Percentiles rank a stretch among this genome's conserved stretches.
These are phyloP conservation scores for Mycena leptocephala DNA, from an alignment of 768 basidiomycete genomes.

Conservation along the genomic window DNA sequence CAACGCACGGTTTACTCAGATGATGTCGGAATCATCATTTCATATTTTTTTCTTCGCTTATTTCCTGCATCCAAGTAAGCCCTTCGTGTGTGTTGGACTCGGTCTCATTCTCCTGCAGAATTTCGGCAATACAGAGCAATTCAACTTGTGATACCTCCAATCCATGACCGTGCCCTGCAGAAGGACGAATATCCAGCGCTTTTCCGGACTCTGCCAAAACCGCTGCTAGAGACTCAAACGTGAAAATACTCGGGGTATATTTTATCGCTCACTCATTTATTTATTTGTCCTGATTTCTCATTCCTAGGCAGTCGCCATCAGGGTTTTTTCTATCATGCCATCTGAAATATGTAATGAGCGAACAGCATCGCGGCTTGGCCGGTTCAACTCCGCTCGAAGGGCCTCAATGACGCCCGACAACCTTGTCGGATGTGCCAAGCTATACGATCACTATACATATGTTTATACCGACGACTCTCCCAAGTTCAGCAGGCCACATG, in stretches of 20 bases:
- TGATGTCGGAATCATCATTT: constrained; percentile 48
- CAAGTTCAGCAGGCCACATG: too few species aligned
- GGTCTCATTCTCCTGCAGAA: neutral
- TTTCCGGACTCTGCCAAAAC: too few species aligned
- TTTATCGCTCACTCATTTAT: neutral
- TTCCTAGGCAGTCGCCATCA: constrained; percentile 35
- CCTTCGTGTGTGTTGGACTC: neutral
- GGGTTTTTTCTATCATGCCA: constrained; percentile 44
- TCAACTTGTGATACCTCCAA: neutral
- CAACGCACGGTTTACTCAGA: too few species aligned
- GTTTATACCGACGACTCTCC: too few species aligned
- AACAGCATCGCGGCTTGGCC: constrained; percentile 35
- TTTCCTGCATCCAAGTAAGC: constrained; percentile 46
- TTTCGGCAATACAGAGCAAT: neutral
- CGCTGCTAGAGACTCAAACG: constrained; percentile 43
- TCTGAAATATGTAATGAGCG: constrained; percentile 48
- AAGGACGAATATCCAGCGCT: too few species aligned
- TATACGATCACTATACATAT: constrained; percentile 34
- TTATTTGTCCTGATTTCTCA: neutral
- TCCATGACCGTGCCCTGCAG: too few species aligned
- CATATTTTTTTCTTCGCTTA: constrained; percentile 45
- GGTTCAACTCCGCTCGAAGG: constrained; percentile 2
- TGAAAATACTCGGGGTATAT: constrained; percentile 35
- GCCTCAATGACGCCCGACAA: neutral
- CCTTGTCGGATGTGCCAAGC: neutral